Conservation (phyloP, 1,139 yeast genomes). For the Blastobotrys apis region DNA sequence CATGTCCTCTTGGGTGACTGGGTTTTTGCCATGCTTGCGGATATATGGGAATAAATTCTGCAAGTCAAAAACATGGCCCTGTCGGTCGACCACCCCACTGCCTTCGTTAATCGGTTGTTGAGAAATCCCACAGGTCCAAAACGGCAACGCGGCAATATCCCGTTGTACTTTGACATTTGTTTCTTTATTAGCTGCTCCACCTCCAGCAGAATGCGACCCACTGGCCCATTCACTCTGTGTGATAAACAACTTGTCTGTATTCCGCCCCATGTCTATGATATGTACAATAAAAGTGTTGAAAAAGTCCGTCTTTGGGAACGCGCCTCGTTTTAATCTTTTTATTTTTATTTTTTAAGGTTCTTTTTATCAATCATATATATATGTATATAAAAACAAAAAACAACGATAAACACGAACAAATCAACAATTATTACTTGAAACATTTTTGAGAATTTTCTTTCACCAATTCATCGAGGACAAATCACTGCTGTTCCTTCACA, state of each 20-base stretch:
- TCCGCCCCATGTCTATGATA: slow-evolving; percentile 34
- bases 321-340: no score
- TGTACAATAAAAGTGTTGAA: background rate
- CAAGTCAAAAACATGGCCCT: slow-evolving; percentile 36
- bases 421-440: no score
- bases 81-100: slow-evolving; percentile 31
- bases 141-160: slow-evolving; percentile 29
- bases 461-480: no score
- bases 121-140: slow-evolving; percentile 37
- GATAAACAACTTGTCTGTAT: slow-evolving; percentile 37
- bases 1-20: slow-evolving; percentile 31
- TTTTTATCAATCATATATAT: no score
- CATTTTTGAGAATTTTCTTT: no score
- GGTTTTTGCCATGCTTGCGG: slow-evolving; percentile 32
- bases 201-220: background rate
- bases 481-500: no score
- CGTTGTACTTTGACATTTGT: background rate
- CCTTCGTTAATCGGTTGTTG: slow-evolving; percentile 33
- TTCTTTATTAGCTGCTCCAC: background rate
- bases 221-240: slow-evolving; percentile 31
- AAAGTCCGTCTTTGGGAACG: no score
- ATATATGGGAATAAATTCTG: slow-evolving; percentile 34
- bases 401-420: no score
- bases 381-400: no score
- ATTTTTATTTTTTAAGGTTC: no score